Conservation (phyloP, 345 rosid genomes). For the Bruguiera gymnorhiza region DNA sequence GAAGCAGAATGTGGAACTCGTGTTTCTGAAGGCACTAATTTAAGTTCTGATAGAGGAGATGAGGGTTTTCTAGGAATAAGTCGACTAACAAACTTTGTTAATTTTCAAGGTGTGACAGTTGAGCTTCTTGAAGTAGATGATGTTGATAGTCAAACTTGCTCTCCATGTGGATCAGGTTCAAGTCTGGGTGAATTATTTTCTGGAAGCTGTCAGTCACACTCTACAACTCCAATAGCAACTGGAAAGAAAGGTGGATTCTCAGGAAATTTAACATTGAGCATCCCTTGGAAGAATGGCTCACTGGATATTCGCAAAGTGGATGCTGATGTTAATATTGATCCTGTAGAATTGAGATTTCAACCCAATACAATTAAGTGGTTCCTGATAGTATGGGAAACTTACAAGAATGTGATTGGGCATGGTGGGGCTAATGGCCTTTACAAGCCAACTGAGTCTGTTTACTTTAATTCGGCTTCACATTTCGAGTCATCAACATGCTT, state of each 20-base stretch:
- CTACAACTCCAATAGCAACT: slow-evolving; percentile 49
- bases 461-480: slow-evolving; percentile 41
- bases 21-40: slow-evolving; percentile 52
- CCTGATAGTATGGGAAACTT: slow-evolving; percentile 52
- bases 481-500: slow-evolving; percentile 28
- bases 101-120: slow-evolving; percentile 68
- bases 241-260: slow-evolving; percentile 75
- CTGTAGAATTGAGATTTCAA: slow-evolving; percentile 66
- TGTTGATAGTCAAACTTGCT: slow-evolving; percentile 29
- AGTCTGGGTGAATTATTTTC: slow-evolving; percentile 24
- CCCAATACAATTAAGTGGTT: slow-evolving; percentile 72
- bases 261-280: slow-evolving; percentile 74
- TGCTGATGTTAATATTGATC: slow-evolving; percentile 71
- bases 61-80: slow-evolving; percentile 67
- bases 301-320: slow-evolving; percentile 84
- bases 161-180: slow-evolving; percentile 20
- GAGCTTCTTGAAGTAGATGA: slow-evolving; percentile 68
- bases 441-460: slow-evolving; percentile 40
- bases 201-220: slow-evolving; percentile 22
- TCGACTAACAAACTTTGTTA: slow-evolving; percentile 65
- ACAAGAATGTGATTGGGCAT: slow-evolving; percentile 34
- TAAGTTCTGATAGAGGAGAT: slow-evolving; percentile 26
- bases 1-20: slow-evolving; percentile 73
- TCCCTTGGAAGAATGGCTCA: slow-evolving; percentile 94
- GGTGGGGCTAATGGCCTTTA: slow-evolving; percentile 15